Evolutionary conservation across 208 protist species (phyloP).

Genomic region (Wallacemonas sp.): DNA sequence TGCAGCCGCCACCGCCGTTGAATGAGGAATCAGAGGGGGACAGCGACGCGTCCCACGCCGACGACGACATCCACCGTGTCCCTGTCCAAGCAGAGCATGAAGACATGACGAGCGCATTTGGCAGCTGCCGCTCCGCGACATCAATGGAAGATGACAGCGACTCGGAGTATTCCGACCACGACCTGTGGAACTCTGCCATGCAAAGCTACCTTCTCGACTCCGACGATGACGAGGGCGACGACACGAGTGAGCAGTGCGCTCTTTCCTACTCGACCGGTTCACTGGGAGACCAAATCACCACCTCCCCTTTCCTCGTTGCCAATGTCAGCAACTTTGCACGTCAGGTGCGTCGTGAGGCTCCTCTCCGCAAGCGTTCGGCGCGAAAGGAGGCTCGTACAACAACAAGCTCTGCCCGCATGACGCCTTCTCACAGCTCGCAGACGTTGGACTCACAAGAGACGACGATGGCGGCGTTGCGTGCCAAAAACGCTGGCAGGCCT

Average conservation of each 20-base stretch:
- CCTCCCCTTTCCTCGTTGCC: neutral
- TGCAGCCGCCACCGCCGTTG: constrained; percentile 2
- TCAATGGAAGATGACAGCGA: constrained; percentile 17
- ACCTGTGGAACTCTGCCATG: constrained; percentile 71
- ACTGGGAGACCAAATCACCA: neutral
- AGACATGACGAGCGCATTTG: neutral
- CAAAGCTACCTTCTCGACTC: constrained; percentile 61
- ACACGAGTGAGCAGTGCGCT: constrained; percentile 16
- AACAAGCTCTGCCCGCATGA: constrained; percentile 6
- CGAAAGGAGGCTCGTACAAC: constrained; percentile 24
- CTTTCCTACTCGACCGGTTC: neutral
- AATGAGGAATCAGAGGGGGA: neutral
- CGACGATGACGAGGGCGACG: constrained; percentile 25
- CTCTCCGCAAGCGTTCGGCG: constrained; percentile 14
- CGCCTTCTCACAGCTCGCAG: constrained; percentile 3
- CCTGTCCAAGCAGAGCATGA: neutral
- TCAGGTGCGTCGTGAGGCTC: neutral
- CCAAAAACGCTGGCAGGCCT: neutral
- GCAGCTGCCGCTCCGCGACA: neutral
- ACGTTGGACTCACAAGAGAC: neutral
- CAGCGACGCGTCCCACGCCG: neutral
- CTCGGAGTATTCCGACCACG: constrained; percentile 66
- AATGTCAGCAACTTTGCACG: neutral
- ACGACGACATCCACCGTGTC: neutral
- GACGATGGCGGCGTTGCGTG: neutral